phyloP scores from a whole-genome alignment of 2,329 filamentous ascomycete genomes.

The Ophiosphaerella herpotricha region DNA sequence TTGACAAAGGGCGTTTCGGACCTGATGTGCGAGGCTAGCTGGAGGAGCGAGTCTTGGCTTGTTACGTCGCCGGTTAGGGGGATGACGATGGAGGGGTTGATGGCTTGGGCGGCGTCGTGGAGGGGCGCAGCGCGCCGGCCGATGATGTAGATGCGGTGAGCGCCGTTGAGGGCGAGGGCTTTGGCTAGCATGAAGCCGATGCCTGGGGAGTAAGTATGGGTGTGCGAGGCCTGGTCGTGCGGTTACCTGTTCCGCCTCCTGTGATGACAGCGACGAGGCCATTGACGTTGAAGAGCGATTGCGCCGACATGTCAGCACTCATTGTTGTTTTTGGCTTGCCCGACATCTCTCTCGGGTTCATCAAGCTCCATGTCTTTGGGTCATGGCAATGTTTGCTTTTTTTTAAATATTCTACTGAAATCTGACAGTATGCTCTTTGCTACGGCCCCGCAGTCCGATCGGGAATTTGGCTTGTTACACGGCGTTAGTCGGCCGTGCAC shows the following conservation, averaged over 20 bases:
- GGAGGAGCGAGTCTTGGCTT: constrained; percentile 13
- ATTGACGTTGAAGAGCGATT: constrained; percentile 22
- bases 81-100: constrained; percentile 17
- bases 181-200: constrained; percentile 25
- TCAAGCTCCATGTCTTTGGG: no score
- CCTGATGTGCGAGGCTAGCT: constrained; percentile 13
- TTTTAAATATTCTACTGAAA: no score
- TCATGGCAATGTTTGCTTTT: no score
- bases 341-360: no score
- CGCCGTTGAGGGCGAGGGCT: constrained; percentile 25
- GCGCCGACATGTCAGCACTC: constrained; percentile 11
- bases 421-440: no score
- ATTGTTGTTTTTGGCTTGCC: neutral
- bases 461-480: no score
- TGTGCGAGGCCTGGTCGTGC: neutral
- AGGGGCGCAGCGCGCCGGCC: constrained; percentile 20
- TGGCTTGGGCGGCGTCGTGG: constrained; percentile 12
- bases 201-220: constrained; percentile 4
- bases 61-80: constrained; percentile 27
- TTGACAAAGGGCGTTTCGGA: constrained; percentile 22
- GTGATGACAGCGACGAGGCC: constrained; percentile 27
- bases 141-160: constrained; percentile 23
- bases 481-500: no score
- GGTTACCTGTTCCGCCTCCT: constrained; percentile 24
- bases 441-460: no score